Evolutionary conservation across 176 grass and related monocot genomes (phyloP).

Genomic region (Oryza glumipatula): DNA sequence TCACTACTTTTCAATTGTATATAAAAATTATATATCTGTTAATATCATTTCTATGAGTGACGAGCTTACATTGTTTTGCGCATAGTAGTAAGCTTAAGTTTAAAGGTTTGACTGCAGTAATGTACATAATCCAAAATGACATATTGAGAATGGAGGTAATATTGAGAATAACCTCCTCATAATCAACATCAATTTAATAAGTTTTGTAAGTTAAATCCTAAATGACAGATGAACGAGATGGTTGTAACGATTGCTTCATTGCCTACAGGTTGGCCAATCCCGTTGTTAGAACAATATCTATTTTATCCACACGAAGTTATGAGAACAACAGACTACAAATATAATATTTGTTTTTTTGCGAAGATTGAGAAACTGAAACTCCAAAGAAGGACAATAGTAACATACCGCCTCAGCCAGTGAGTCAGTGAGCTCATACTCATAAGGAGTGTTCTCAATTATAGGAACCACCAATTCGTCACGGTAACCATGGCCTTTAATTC

Average conservation of each 20-base stretch:
- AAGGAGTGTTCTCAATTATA: constrained; percentile 93
- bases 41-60: background rate
- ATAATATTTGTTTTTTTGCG: constrained; percentile 14
- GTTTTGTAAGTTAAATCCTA: constrained; percentile 7
- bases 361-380: constrained; percentile 30
- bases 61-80: background rate
- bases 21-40: background rate
- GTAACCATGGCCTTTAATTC: constrained; percentile 95
- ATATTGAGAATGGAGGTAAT: background rate
- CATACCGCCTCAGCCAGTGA: constrained; percentile 84
- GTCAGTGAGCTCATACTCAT: constrained; percentile 89
- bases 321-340: constrained; percentile 19
- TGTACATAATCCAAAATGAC: background rate
- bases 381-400: constrained; percentile 21
- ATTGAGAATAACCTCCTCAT: background rate
- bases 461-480: constrained; percentile 90
- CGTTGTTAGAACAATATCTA: background rate
- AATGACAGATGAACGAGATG: background rate
- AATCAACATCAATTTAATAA: constrained; percentile 13
- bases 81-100: background rate
- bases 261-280: background rate
- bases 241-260: background rate
- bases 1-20: background rate
- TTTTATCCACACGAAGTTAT: constrained; percentile 4
- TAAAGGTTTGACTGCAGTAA: background rate